Base-by-base conservation (phyloP, 2,329 filamentous ascomycete species). In the Penicillium frequentans region DNA sequence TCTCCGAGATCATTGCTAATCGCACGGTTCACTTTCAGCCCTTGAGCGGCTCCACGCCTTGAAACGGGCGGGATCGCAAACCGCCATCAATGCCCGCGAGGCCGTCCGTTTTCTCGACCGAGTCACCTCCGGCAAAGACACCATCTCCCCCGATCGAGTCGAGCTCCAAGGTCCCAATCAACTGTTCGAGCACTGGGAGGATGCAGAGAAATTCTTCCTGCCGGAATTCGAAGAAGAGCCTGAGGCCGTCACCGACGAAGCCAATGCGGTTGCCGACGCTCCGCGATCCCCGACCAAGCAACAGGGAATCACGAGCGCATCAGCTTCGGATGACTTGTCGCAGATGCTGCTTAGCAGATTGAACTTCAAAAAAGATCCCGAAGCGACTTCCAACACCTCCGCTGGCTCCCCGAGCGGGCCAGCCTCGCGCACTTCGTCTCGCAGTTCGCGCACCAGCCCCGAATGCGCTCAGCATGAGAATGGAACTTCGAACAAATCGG, bases 71-170 rank as follows among this genome's bases (percentile, higher is more conserved):
- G 71, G 74, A 49, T 79, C 77, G 33, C 77, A 78, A 64, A 70
- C 77, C 62, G 79, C 79, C 52, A 74, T 79, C 61, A 82, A 81
- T 65, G 79, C 80, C 45, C 77, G 79, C 50, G 79, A 81, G 68
- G 77, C 79, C 11, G 76, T 82, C 58, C 79, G 79, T 55, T 81
- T 80, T 62, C 79, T 82, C 63, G 80, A 82, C 57, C 76, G 78
- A 54, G 75, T 78, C 39, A 79, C 79, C 37, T 78, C 78, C 50
- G 77, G 79, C 46, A 77, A 79, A 62, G 76, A 77, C 56, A 74
- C 73, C 49, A 71, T 76, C 21, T 60, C 74, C 10, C 67, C 77
- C 58, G 74, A 79, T 44, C 73, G 77, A 11, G 71, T 82, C 26
- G 66, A 73, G 35, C 71, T 82, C 10, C 79, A 82, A 65, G 79